Evolutionary conservation across 2,329 filamentous ascomycete species (phyloP).

Genomic region (Aspergillus quadricinctus): DNA sequence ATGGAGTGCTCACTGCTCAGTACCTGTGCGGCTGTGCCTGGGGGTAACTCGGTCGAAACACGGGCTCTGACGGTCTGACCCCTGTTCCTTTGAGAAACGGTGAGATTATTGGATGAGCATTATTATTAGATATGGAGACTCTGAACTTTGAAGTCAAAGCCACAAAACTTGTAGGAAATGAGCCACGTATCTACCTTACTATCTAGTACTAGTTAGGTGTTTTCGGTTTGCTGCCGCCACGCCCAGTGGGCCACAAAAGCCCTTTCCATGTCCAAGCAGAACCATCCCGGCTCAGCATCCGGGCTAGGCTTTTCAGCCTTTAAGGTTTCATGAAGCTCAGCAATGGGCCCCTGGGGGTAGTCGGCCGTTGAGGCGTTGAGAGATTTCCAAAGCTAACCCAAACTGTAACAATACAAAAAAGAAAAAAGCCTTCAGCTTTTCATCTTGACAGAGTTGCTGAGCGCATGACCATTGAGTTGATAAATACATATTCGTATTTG

Average conservation of each 20-base stretch:
- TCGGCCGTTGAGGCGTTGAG: not conserved
- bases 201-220: too few species aligned
- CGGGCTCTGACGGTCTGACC: not conserved
- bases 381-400: constrained; percentile 7
- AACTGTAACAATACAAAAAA: not conserved
- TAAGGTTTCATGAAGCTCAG: constrained; percentile 6
- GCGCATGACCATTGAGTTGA: not conserved
- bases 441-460: not conserved
- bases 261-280: not conserved
- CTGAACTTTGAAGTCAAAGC: not conserved
- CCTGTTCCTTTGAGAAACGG: not conserved
- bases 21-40: not conserved
- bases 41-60: not conserved
- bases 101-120: not conserved
- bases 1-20: not conserved
- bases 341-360: constrained; percentile 8
- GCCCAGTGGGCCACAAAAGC: too few species aligned
- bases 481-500: not conserved
- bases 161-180: not conserved
- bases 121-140: not conserved
- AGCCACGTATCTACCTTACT: not conserved
- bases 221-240: not conserved
- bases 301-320: not conserved
- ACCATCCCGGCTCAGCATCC: constrained; percentile 10
- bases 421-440: not conserved